These are phyloP conservation scores for Mycena belliarum DNA, from an alignment of 768 basidiomycete genomes.

Conservation along the genomic window DNA sequence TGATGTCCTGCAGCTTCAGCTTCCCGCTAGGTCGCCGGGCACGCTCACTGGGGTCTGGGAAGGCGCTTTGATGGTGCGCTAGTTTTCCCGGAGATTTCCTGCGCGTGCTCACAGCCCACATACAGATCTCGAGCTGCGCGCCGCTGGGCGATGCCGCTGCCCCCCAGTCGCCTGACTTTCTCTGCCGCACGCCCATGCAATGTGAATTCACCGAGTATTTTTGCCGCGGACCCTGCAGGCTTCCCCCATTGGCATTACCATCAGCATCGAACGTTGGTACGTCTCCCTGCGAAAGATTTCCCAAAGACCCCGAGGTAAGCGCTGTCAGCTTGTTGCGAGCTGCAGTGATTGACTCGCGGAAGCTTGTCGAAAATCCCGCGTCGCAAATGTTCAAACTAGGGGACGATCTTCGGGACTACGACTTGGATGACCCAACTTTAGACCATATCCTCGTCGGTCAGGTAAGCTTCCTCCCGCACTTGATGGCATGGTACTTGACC, in stretches of 20 bases:
- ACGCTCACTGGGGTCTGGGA: slow-evolving; percentile 60
- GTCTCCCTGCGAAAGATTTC: too few species aligned
- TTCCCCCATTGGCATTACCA: slow-evolving; percentile 32
- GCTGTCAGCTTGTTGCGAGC: not conserved
- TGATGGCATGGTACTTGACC: slow-evolving; percentile 13
- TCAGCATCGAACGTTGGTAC: too few species aligned
- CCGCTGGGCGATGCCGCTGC: slow-evolving; percentile 5
- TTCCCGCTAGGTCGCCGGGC: slow-evolving; percentile 33
- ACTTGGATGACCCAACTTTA: slow-evolving; percentile 6
- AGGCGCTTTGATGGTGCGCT: slow-evolving; percentile 56
- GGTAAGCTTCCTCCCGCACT: slow-evolving; percentile 31
- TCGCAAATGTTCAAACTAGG: slow-evolving; percentile 26
- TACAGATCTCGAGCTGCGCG: slow-evolving; percentile 16
- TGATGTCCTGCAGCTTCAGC: slow-evolving; percentile 5
- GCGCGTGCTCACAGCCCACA: slow-evolving; percentile 4
- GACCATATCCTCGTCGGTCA: slow-evolving; percentile 43
- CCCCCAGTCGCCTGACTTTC: slow-evolving; percentile 29
- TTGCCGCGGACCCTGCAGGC: slow-evolving; percentile 43
- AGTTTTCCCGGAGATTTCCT: not conserved
- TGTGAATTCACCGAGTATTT: slow-evolving; percentile 48
- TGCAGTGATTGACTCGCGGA: not conserved
- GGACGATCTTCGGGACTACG: slow-evolving; percentile 13
- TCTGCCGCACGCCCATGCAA: slow-evolving; percentile 51
- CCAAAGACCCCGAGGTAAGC: not conserved
- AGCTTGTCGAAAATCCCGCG: slow-evolving; percentile 23